phyloP scores from a whole-genome alignment of 2,329 filamentous ascomycete species.

The Chalara sp. region DNA sequence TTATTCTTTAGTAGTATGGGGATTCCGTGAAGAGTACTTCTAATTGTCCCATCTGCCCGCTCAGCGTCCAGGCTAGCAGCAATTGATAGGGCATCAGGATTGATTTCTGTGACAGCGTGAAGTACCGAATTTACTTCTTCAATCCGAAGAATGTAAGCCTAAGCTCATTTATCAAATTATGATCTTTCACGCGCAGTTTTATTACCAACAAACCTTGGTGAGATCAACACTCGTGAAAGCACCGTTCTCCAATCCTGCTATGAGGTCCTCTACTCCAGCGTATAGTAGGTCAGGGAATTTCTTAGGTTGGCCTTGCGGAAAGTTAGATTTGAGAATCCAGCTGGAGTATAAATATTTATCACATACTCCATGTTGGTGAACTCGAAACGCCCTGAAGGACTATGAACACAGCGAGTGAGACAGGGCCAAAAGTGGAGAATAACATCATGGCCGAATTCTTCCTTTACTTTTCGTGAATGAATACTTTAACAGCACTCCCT shows the following conservation, averaged over 20 bases:
- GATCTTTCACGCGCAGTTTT: conserved; percentile 16
- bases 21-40: conserved; percentile 45
- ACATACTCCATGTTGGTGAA: too few species aligned
- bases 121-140: conserved; percentile 18
- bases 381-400: too few species aligned
- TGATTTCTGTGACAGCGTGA: conserved; percentile 23
- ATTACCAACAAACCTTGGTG: conserved; percentile 39
- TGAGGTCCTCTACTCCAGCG: conserved; percentile 44
- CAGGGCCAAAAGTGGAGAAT: too few species aligned
- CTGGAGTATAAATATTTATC: too few species aligned
- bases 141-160: conserved; percentile 22
- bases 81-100: conserved; percentile 26
- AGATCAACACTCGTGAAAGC: conserved; percentile 52
- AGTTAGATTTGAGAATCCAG: too few species aligned
- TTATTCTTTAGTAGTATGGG: conserved; percentile 57
- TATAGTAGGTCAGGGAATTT: conserved; percentile 37
- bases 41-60: conserved; percentile 16
- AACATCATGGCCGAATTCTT: too few species aligned
- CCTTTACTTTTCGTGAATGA: too few species aligned
- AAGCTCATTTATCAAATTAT: not conserved
- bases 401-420: too few species aligned
- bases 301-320: not conserved
- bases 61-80: conserved; percentile 23
- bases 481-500: too few species aligned
- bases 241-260: conserved; percentile 38